Conservation (phyloP, 2,329 filamentous ascomycete genomes). For the Fusarium papillatum region DNA sequence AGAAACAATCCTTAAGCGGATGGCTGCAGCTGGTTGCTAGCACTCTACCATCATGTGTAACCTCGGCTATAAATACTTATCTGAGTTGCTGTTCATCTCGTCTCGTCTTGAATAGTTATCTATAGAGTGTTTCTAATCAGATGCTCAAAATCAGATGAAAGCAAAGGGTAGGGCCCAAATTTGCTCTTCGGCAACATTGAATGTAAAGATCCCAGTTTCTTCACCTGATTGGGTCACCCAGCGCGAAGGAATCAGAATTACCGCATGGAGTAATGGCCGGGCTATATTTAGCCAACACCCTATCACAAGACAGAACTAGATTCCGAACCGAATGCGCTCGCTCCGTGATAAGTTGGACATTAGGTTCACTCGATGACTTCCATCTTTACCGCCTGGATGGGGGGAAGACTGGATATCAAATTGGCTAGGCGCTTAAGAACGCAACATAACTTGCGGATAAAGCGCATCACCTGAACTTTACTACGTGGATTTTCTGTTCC, state of each 20-base stretch:
- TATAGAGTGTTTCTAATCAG: neutral
- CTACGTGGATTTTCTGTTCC: no score
- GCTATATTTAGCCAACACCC: neutral
- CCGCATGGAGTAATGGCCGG: neutral
- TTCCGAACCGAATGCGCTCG: neutral
- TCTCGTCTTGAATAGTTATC: neutral
- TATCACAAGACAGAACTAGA: neutral
- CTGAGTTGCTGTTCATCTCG: neutral
- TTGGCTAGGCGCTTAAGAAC: no score
- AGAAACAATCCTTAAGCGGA: neutral
- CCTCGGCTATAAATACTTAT: neutral
- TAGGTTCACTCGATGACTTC: no score
- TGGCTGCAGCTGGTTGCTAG: neutral
- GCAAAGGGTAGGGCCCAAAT: no score
- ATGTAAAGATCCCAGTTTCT: neutral
- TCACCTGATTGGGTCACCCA: neutral
- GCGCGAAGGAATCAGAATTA: neutral
- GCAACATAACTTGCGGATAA: no score
- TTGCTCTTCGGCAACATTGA: neutral
- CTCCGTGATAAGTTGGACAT: no score
- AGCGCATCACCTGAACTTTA: no score
- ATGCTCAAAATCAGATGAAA: no score
- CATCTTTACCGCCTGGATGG: no score
- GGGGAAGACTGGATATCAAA: no score
- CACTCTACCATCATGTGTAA: neutral